A percentile compares a stretch with the other conserved stretches of the same genome.
Conservation (phyloP, 805 yeast species). For the Sugiyamaella lignohabitans region DNA sequence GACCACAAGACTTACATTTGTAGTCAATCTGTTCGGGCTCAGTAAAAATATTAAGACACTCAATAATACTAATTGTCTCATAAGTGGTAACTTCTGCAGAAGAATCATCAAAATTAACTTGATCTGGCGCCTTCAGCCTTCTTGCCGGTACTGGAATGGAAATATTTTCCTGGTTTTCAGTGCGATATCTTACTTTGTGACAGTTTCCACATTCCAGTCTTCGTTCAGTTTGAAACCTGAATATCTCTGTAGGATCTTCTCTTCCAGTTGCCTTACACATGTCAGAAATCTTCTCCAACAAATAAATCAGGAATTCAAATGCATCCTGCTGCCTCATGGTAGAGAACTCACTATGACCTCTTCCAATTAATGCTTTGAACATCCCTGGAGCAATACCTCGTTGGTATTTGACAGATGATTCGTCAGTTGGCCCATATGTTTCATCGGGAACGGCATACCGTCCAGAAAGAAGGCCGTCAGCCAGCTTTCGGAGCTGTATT, state of each 20-base stretch:
- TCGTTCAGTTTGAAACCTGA: constrained; percentile 60
- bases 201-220: constrained; percentile 57
- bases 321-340: constrained; percentile 94
- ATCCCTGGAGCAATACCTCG: constrained; percentile 70
- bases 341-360: constrained; percentile 71
- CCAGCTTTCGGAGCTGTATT: constrained; percentile 72
- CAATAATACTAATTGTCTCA: constrained; percentile 43
- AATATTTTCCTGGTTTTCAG: constrained; percentile 55
- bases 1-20: constrained; percentile 50
- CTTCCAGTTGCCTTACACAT: constrained; percentile 15
- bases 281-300: constrained; percentile 52
- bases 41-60: constrained; percentile 42
- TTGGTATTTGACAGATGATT: constrained; percentile 47
- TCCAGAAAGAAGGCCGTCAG: constrained; percentile 74
- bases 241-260: constrained; percentile 44
- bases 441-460: constrained; percentile 54
- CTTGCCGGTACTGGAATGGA: constrained; percentile 49
- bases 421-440: constrained; percentile 26
- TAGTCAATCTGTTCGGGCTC: constrained; percentile 55
- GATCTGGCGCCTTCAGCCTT: constrained; percentile 9
- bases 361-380: constrained; percentile 72
- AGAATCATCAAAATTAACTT: constrained; percentile 28
- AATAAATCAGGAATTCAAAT: constrained; percentile 71
- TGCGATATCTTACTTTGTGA: constrained; percentile 49
- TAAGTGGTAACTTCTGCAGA: constrained; percentile 44